Conservation (phyloP, 1,284 basidiomycete species). For the Cryptococcus wingfieldii region DNA sequence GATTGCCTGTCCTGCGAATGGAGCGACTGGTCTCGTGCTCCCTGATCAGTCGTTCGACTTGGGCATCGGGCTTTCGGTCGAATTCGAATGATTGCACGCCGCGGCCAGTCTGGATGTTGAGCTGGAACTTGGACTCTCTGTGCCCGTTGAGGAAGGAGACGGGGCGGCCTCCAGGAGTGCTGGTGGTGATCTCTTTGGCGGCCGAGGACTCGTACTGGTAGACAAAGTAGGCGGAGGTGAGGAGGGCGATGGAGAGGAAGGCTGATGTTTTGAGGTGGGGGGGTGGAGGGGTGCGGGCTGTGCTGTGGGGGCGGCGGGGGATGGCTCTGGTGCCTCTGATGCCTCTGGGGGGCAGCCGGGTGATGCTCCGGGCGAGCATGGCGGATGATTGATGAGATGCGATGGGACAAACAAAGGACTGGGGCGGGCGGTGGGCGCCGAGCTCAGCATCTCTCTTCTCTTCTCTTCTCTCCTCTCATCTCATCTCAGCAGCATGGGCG, state of each 20-base stretch:
- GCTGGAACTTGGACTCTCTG: slow-evolving; percentile 6
- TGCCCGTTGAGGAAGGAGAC: neutral
- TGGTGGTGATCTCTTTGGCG: neutral
- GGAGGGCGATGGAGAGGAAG: slow-evolving; percentile 23
- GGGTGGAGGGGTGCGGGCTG: slow-evolving; percentile 2
- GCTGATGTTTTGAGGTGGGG: slow-evolving; percentile 17
- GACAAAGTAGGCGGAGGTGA: slow-evolving; percentile 24
- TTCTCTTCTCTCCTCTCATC: too few species aligned
- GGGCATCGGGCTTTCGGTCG: slow-evolving; percentile 24
- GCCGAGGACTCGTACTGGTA: slow-evolving; percentile 31
- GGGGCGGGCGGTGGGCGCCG: too few species aligned
- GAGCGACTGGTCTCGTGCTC: slow-evolving; percentile 24
- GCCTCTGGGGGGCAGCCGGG: neutral
- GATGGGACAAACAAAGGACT: too few species aligned
- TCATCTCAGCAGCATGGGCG: too few species aligned
- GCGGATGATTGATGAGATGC: neutral
- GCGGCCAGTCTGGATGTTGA: slow-evolving; percentile 4
- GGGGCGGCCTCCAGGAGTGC: neutral
- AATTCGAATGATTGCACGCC: slow-evolving; percentile 23
- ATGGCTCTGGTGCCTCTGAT: neutral
- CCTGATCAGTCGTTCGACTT: slow-evolving; percentile 31
- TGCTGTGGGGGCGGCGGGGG: slow-evolving; percentile 4
- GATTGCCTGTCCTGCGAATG: slow-evolving; percentile 29
- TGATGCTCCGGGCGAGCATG: neutral
- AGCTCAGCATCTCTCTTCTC: too few species aligned